Conservation (phyloP, 768 basidiomycete species). For the Leccinum obscurum region DNA sequence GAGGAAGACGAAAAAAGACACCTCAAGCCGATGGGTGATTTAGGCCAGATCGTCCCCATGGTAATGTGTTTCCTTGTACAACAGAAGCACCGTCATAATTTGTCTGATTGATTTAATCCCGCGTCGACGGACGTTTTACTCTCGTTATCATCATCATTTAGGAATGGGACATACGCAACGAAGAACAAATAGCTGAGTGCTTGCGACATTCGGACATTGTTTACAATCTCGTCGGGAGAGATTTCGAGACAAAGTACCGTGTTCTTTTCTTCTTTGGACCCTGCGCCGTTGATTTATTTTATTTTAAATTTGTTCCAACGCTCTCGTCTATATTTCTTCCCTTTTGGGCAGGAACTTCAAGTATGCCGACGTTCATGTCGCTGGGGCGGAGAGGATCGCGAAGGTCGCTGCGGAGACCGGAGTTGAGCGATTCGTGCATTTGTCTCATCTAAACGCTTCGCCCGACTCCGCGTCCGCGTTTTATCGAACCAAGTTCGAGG, state of each 20-base stretch:
- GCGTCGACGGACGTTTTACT: background rate
- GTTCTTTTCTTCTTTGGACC: constrained; percentile 8
- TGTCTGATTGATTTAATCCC: constrained; percentile 27
- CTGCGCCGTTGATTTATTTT: constrained; percentile 18
- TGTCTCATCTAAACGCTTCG: constrained; percentile 93
- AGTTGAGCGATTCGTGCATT: constrained; percentile 85
- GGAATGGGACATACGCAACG: constrained; percentile 96
- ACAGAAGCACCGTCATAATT: constrained; percentile 13
- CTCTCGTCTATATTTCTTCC: background rate
- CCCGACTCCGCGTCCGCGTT: constrained; percentile 74
- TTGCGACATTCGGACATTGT: constrained; percentile 94
- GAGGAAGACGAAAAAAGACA: constrained; percentile 92
- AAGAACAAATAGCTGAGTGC: constrained; percentile 91
- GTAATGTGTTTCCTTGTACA: constrained; percentile 43
- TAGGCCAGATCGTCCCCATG: constrained; percentile 95
- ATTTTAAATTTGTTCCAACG: background rate
- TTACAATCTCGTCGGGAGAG: constrained; percentile 92
- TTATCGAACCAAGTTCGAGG: constrained; percentile 87
- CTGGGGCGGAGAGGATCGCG: constrained; percentile 85
- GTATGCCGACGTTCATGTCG: constrained; percentile 77
- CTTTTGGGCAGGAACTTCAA: constrained; percentile 73
- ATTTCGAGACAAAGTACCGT: constrained; percentile 91
- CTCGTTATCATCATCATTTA: constrained; percentile 32
- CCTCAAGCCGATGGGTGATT: constrained; percentile 91
- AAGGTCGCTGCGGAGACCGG: constrained; percentile 72